Evolutionary conservation across 176 grass and related monocot species (phyloP), one percentile per base, ranked within the genome.

Genomic region (Neostapfia colusana): DNA sequence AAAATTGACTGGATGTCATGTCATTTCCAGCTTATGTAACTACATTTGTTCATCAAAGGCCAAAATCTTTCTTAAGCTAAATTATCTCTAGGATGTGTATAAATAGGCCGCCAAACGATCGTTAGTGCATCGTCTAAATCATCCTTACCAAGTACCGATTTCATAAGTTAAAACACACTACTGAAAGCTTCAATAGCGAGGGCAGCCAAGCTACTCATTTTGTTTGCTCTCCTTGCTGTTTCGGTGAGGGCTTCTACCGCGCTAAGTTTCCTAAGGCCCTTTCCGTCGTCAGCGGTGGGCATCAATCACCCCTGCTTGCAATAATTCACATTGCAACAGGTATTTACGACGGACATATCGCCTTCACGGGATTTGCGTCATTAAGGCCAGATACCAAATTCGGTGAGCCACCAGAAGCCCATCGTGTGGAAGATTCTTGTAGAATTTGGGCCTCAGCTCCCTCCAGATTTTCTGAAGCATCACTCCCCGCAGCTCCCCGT

Each of bases 401-500:
- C 43, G 84, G 78, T 35, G 86, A 81, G 75, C 13, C 83, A 70
- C 55, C 89, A 73, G 89, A 73, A 81, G 77, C 89, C 91, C 89
- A 88, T 18, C 93, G 88, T 4, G 83, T 27, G 74, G 85, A 82
- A 89, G 83, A 54, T 77, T 97, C 93, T 80, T 87, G 87, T 73
- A 78, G 72, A 70, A 77, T 79, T 72, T 92, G 84, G 46, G 60
- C 55, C 35, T 79, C 72, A 53, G 42, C 31, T 74, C 60, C 79
- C 65, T 91, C 91, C 61, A 64, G 66, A 74, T 86, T 90, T 87
- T 92, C 95, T 40, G 67, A 67, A 6, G 50, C 76, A 48, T 68
- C 75, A 75, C 75, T 81, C 84, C n/a, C n/a, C n/a, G n/a, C n/a
- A n/a, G n/a, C n/a, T n/a, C n/a, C n/a, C n/a, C n/a, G n/a, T n/a